Base-by-base conservation (phyloP, 1,139 yeast genomes). In the Hyphopichia khmerensis region DNA sequence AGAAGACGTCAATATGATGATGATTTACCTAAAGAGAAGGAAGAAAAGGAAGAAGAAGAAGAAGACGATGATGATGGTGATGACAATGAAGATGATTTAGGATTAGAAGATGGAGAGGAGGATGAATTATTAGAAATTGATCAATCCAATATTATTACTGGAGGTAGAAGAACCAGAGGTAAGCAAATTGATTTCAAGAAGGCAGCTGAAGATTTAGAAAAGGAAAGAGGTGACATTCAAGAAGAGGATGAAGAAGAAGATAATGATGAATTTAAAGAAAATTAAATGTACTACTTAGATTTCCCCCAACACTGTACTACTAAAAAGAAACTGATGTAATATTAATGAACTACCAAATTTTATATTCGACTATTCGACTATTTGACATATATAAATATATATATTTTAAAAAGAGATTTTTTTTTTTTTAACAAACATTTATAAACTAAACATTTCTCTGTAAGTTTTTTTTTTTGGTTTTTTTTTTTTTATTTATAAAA, bases 141-240 rank as follows among this genome's bases (percentile, higher is more conserved):
- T 59, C 75, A 85, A 35, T 71, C 91, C 38, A 91, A 91, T 64
- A 90, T 90, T 59, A 87, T 90, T 49, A 75, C 86, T 21, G 72
- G 82, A 23, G 96, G 96, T 13, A 79, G 96, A 65, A 86, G 98
- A 71, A 89, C 96, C 11, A 80, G 96, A 53, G 96, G 96, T 17
- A 87, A 84, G 60, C 86, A 85, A 29, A 85, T 91, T 55, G 97
- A 91, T 65, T 91, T 86, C 64, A 76, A 81, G 48, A 84, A 87
- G 64, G 91, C 95, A n/a, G 88, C 90, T 24, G 87, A 80, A 50
- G 79, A 87, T 57, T 67, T 88, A 57, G 82, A 79, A 42, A 63
- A 69, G 43, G 84, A 79, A 48, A 62, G 62, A n/a, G 72, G 64
- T 6, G 67, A 56, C 10, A 68, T 62, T 31, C 72, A 64, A 13